Evolutionary conservation across 1,139 yeast genomes (phyloP).

Genomic region (Yamadazyma membranifaciens): DNA sequence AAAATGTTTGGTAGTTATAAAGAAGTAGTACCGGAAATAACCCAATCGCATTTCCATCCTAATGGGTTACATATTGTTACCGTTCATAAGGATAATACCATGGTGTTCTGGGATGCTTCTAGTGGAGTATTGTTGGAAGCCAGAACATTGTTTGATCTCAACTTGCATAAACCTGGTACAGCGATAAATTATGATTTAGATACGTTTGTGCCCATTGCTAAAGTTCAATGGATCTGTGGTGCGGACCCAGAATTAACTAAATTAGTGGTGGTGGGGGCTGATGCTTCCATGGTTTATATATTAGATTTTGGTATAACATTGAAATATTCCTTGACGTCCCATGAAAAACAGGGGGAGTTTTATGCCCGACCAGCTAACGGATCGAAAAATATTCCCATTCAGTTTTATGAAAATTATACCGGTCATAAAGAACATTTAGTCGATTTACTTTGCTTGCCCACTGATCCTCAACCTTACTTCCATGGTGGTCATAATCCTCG

Average conservation of each 20-base stretch:
- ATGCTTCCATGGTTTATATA: slow-evolving; percentile 57
- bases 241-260: slow-evolving; percentile 79
- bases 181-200: slow-evolving; percentile 17
- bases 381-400: slow-evolving; percentile 31
- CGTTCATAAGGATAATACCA: slow-evolving; percentile 74
- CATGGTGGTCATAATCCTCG: slow-evolving; percentile 69
- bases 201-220: slow-evolving; percentile 33
- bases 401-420: slow-evolving; percentile 19
- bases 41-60: slow-evolving; percentile 82
- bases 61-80: slow-evolving; percentile 85
- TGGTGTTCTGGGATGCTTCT: slow-evolving; percentile 91
- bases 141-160: slow-evolving; percentile 64
- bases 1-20: slow-evolving; percentile 42
- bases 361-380: slow-evolving; percentile 63
- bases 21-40: slow-evolving; percentile 49
- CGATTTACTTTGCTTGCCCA: slow-evolving; percentile 31
- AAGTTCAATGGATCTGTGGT: slow-evolving; percentile 72
- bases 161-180: slow-evolving; percentile 55
- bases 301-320: slow-evolving; percentile 83
- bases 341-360: slow-evolving; percentile 75
- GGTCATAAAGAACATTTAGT: slow-evolving; percentile 24
- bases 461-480: slow-evolving; percentile 56
- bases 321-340: slow-evolving; percentile 74
- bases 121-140: slow-evolving; percentile 69
- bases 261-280: slow-evolving; percentile 68